Base-by-base conservation (phyloP, 192 early-diverging fungal genomes). In the Chytriomyces hyalinus region DNA sequence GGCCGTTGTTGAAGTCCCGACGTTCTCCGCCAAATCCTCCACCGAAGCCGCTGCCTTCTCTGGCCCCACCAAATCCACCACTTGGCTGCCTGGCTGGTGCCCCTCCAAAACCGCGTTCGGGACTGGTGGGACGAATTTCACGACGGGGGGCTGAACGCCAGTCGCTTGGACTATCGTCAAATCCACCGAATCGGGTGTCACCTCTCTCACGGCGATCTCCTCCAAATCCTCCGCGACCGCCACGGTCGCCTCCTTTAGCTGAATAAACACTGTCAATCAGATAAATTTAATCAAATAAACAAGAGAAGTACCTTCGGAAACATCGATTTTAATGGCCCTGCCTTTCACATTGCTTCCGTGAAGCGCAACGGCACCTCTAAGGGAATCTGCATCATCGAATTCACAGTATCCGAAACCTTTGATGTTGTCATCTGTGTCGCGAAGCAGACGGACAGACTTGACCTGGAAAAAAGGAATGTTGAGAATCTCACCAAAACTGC, bases 371-470 rank as follows among this genome's bases (percentile, higher is more conserved):
- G 95, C 97, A 68, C 75, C 83, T 83, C 88, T 92, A 73, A 99
- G 88, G 48, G 89, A 92, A 24, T 97, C 94, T 22, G 92, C 69
- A 63, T 91, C 90, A 24, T 92, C 90, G 80, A 99, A 99, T 88
- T 98, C 95, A 65, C 95, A 92, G 84, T 98, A 99, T 24, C 95
- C 96, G 78, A 93, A 98, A 47, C 98, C 98, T 80, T 96, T 96
- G 61, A 92, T 90, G 81, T 89, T 90, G 49, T 91, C 92, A 28
- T 92, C 91, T 63, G 84, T 91, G 83, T 97, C 94, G 70, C 88
- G 88, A 68, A 95, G 84, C 73, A 99, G 87, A 46, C 96, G 90
- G 63, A 98, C 89, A 24, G 87, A 88, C 72, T 84, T 86, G 71
- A 97, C 90, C 89, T 92, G 75, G 53, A 57, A 4, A 13, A 57